These are phyloP conservation scores for Didymella segeticola DNA, from an alignment of 2,329 filamentous ascomycete genomes.

Conservation along the genomic window DNA sequence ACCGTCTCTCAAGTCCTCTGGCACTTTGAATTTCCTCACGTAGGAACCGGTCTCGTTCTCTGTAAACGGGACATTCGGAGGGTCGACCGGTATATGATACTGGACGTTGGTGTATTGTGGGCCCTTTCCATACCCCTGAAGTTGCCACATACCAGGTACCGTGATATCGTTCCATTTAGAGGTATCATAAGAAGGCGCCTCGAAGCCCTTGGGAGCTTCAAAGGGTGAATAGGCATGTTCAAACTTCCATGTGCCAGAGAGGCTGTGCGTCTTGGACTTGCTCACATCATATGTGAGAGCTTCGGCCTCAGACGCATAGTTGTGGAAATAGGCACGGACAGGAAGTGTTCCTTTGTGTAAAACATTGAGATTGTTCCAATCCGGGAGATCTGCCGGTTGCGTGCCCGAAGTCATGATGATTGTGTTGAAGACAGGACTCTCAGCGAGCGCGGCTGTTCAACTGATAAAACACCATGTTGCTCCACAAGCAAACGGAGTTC, in stretches of 20 bases:
- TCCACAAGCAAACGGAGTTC: constrained; percentile 14
- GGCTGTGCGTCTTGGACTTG: constrained; percentile 43
- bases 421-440: constrained; percentile 2
- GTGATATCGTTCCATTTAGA: constrained; percentile 60
- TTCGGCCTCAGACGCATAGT: constrained; percentile 58
- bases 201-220: constrained; percentile 46
- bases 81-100: constrained; percentile 70
- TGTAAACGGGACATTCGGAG: constrained; percentile 65
- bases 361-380: constrained; percentile 68
- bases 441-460: constrained; percentile 1
- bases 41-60: constrained; percentile 72
- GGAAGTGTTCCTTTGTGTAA: constrained; percentile 67
- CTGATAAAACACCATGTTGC: constrained; percentile 14
- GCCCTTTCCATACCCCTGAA: constrained; percentile 68
- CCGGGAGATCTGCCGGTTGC: constrained; percentile 50
- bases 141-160: constrained; percentile 74
- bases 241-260: constrained; percentile 50
- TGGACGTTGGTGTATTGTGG: constrained; percentile 74
- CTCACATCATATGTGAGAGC: constrained; percentile 53
- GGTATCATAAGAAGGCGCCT: constrained; percentile 42
- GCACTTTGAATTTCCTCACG: constrained; percentile 62
- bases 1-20: constrained; percentile 55
- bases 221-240: constrained; percentile 46
- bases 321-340: constrained; percentile 63
- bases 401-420: constrained; percentile 30